These are phyloP conservation scores for Solanum hybrid DNA, from an alignment of 305 asterid species.

Conservation along the genomic window DNA sequence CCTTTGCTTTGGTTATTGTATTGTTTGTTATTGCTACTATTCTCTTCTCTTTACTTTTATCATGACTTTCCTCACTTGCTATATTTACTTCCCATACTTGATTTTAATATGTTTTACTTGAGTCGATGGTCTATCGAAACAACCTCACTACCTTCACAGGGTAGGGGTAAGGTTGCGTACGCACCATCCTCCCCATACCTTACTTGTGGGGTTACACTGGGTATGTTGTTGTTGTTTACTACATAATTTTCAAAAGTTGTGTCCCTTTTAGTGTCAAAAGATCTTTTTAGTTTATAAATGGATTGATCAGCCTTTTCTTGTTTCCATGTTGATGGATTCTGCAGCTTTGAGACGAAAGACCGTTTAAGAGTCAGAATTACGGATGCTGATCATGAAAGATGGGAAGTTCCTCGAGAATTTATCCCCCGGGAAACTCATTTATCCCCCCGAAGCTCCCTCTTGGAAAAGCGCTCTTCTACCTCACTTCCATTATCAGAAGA, in stretches of 20 bases:
- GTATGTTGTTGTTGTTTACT: background rate
- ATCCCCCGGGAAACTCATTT: slow-evolving; percentile 18
- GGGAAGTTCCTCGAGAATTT: slow-evolving; percentile 61
- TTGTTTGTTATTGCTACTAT: background rate
- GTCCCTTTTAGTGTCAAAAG: background rate
- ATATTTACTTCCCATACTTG: background rate
- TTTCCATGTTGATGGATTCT: background rate
- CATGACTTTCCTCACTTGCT: background rate
- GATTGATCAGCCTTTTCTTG: background rate
- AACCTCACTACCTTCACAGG: background rate
- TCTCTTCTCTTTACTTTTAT: background rate
- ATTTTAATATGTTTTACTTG: background rate
- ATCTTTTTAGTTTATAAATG: background rate
- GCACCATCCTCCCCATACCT: background rate
- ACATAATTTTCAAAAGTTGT: background rate
- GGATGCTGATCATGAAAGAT: slow-evolving; percentile 46
- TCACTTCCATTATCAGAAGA: slow-evolving; percentile 10
- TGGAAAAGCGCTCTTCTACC: background rate
- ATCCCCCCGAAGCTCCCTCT: background rate
- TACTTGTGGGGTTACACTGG: background rate
- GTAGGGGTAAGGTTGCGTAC: background rate
- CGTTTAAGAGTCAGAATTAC: slow-evolving; percentile 52
- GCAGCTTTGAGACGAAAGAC: slow-evolving; percentile 57
- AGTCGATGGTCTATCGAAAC: background rate
- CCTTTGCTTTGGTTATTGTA: background rate